Conservation (phyloP, 2,329 filamentous ascomycete genomes). For the Exophiala calicioides region DNA sequence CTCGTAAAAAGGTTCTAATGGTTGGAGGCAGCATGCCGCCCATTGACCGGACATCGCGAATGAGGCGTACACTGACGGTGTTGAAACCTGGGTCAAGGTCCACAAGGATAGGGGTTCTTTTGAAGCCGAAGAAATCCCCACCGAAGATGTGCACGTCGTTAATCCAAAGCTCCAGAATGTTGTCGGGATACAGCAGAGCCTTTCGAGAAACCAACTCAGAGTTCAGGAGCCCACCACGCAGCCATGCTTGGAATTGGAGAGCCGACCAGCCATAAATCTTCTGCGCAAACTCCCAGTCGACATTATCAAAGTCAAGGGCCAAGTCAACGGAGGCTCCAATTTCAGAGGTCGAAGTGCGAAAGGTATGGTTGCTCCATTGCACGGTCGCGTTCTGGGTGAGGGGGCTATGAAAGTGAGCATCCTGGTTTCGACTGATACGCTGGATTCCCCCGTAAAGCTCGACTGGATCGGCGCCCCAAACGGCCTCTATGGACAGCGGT, state of each 20-base stretch:
- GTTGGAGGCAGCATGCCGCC: conserved; percentile 53
- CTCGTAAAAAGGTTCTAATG: conserved; percentile 45
- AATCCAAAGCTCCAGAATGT: conserved; percentile 56
- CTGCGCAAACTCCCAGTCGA: conserved; percentile 57
- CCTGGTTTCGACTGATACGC: conserved; percentile 44
- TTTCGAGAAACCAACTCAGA: conserved; percentile 24
- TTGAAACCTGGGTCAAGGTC: conserved; percentile 53
- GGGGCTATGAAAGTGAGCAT: conserved; percentile 51
- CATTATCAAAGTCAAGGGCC: conserved; percentile 49
- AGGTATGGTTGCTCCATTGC: conserved; percentile 49
- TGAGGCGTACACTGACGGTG: conserved; percentile 54
- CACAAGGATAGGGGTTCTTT: conserved; percentile 53
- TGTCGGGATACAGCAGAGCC: conserved; percentile 49
- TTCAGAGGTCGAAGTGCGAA: conserved; percentile 31
- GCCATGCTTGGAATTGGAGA: conserved; percentile 61
- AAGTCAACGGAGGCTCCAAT: conserved; percentile 42
- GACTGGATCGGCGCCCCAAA: conserved; percentile 61
- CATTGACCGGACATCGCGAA: conserved; percentile 59
- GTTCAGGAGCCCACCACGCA: conserved; percentile 44
- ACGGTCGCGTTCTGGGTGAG: conserved; percentile 53
- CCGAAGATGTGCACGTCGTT: conserved; percentile 57
- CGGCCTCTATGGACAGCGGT: conserved; percentile 47
- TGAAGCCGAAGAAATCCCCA: conserved; percentile 58
- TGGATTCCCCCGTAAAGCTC: conserved; percentile 56
- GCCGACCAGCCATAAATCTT: conserved; percentile 61